These are phyloP conservation scores for Geotrichum carabidarum DNA, from an alignment of 1,139 yeast species.

Conservation along the genomic window DNA sequence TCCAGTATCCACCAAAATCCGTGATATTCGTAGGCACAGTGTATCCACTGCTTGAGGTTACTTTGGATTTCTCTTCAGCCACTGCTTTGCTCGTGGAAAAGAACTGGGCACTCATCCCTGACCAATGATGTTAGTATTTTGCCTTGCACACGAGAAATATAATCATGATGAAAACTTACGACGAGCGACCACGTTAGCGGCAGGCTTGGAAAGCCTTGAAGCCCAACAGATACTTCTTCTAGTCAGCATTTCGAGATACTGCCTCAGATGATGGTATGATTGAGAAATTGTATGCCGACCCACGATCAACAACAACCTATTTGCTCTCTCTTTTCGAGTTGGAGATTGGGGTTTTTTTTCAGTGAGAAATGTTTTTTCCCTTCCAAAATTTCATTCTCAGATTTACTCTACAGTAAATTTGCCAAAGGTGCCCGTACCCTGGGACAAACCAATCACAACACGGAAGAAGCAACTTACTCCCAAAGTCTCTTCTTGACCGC, in stretches of 20 bases:
- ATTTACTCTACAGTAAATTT: constrained; percentile 8
- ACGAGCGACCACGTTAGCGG: too few species aligned
- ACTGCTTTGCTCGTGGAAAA: background rate
- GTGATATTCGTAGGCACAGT: constrained; percentile 22
- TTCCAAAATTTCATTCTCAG: constrained; percentile 13
- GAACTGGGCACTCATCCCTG: background rate
- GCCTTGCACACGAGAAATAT: background rate
- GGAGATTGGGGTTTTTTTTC: constrained; percentile 2
- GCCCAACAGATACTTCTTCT: background rate
- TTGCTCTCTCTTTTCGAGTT: background rate
- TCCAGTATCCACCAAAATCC: constrained; percentile 31
- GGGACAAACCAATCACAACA: constrained; percentile 7
- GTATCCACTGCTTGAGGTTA: constrained; percentile 1
- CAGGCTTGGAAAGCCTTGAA: background rate
- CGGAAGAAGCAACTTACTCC: background rate
- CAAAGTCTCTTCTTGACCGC: too few species aligned
- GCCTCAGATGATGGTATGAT: too few species aligned
- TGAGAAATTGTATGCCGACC: background rate
- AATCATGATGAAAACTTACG: too few species aligned
- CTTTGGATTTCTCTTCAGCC: background rate
- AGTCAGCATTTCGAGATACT: background rate
- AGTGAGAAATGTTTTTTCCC: background rate
- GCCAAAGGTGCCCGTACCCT: constrained; percentile 7
- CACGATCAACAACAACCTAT: background rate
- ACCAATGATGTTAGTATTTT: background rate